Evolutionary conservation across 805 yeast species (phyloP).

Genomic region (Scheffersomyces amazonensis): DNA sequence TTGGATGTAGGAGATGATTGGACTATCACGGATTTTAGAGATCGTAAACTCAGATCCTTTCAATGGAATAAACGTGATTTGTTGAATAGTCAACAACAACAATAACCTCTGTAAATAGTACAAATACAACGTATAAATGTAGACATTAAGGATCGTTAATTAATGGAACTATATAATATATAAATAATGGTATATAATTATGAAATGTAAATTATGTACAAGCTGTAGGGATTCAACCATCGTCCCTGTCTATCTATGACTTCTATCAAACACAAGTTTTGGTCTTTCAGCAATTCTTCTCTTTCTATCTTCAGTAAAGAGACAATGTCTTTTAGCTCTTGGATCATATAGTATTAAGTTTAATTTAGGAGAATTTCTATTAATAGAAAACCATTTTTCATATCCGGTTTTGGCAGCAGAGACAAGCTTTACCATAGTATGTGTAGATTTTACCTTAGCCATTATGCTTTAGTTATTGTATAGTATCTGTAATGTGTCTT

Average conservation of each 20-base stretch:
- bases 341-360: slow-evolving; percentile 88
- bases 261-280: slow-evolving; percentile 33
- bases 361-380: slow-evolving; percentile 76
- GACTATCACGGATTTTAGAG: slow-evolving; percentile 5
- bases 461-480: no score
- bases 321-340: slow-evolving; percentile 80
- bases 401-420: slow-evolving; percentile 92
- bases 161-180: neutral
- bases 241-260: slow-evolving; percentile 14
- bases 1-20: slow-evolving; percentile 19
- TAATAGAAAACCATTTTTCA: slow-evolving; percentile 74
- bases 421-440: slow-evolving; percentile 78
- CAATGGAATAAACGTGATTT: no score
- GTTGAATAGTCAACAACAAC: no score
- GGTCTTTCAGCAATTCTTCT: slow-evolving; percentile 63
- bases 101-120: no score
- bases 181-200: neutral
- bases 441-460: slow-evolving; percentile 68
- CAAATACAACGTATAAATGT: no score
- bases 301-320: slow-evolving; percentile 85
- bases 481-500: no score
- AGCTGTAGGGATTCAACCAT: neutral
- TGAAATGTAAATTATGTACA: neutral
- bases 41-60: neutral
- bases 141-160: slow-evolving; percentile 1